Base-by-base conservation (phyloP, 306 rosid species). In the Sesbania bispinosa region DNA sequence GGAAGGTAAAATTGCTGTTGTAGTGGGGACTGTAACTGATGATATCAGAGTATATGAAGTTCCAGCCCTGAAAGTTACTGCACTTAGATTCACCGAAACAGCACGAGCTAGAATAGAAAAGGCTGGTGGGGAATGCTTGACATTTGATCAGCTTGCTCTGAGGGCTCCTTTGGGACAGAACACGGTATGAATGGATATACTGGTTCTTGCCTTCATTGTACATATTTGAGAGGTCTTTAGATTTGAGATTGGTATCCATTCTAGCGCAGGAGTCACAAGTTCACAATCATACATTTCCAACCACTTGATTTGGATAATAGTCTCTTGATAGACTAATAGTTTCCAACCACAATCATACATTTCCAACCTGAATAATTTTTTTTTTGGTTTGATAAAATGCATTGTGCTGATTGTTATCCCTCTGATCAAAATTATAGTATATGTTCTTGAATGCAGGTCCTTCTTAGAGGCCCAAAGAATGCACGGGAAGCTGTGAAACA, bases 401-500 rank as follows among this genome's bases (percentile, higher is more conserved):
- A n/a, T n/a, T n/a, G n/a, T n/a, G n/a, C n/a, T n/a, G n/a, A n/a
- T n/a, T n/a, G n/a, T n/a, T n/a, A n/a, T n/a, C n/a, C n/a, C n/a
- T n/a, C n/a, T n/a, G n/a, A 3, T 2, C 45, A 10, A 15, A 26
- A 9, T 30, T 3, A 4, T 21, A n/a, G 23, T 29, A 46, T 66
- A 0, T 43, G 20, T 29, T 62, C 3, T 48, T 68, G 59, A 67
- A 21, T 73, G 15, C 73, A 90, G 97, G 86, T 86, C 59, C 96
- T 91, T 26, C 85, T 88, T 7, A 74, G 97, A 72, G 97, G 97
- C 71, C 82, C 89, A 4, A 91, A 86, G 90, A 91, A 88, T 54
- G 71, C 88, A 2, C 77, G 96, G 18, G 97, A 91, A 74, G 97
- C 92, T 0, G 97, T 91, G 62, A 91, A 91, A 64, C 97, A 88